These are phyloP conservation scores for Plasmopara halstedii DNA, from an alignment of 352 stramenopile genomes.

Conservation along the genomic window DNA sequence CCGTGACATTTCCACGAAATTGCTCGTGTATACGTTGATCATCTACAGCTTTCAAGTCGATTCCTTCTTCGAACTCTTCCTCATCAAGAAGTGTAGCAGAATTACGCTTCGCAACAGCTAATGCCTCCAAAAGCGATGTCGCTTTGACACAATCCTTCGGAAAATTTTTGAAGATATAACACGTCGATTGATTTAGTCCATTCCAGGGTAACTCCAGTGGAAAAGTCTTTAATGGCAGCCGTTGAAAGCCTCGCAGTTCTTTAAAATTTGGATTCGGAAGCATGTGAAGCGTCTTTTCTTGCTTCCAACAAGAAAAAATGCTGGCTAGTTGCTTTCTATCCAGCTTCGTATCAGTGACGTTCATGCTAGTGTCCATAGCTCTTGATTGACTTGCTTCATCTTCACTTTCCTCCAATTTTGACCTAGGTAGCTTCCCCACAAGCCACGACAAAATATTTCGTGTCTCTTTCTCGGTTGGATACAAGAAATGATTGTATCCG, in stretches of 20 bases:
- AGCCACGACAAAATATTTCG: constrained; percentile 75
- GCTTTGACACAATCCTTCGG: constrained; percentile 16
- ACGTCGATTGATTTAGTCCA: not conserved
- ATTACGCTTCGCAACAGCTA: constrained; percentile 17
- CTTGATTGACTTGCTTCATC: constrained; percentile 11
- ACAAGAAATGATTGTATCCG: constrained; percentile 86
- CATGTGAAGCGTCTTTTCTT: constrained; percentile 36
- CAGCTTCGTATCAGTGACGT: constrained; percentile 3
- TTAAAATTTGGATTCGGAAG: constrained; percentile 31
- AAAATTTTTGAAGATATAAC: constrained; percentile 29
- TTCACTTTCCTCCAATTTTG: constrained; percentile 16
- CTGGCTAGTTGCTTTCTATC: constrained; percentile 5
- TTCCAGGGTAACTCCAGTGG: constrained; percentile 35
- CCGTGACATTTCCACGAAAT: not conserved
- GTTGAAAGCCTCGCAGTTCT: constrained; percentile 40
- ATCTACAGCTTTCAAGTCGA: constrained; percentile 1
- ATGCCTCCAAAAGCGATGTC: constrained; percentile 35
- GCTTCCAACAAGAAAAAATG: constrained; percentile 50
- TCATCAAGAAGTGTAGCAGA: constrained; percentile 12
- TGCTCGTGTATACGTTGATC: not conserved
- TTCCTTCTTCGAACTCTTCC: constrained; percentile 19
- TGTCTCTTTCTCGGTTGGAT: constrained; percentile 79
- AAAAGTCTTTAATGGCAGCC: constrained; percentile 34
- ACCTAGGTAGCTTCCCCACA: constrained; percentile 61
- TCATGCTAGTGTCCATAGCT: not conserved